A percentile compares a stretch with the other conserved stretches of the same genome.
phyloP scores from a whole-genome alignment of 2,329 filamentous ascomycete species.

The Teratosphaeria viscida region DNA sequence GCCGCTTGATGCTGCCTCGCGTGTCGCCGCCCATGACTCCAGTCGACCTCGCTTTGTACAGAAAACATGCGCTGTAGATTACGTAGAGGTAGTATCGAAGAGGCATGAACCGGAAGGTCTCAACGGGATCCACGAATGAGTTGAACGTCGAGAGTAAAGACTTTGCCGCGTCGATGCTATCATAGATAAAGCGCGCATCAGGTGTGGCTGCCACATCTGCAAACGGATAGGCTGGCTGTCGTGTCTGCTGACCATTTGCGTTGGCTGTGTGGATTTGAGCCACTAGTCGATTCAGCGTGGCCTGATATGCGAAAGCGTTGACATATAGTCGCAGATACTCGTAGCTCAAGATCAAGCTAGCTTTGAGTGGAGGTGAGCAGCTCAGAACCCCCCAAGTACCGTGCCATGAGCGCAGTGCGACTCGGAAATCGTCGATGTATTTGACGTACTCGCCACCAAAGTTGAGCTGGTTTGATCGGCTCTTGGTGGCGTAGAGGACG shows the following conservation, averaged over 20 bases:
- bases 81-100: constrained; percentile 52
- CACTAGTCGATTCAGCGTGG: constrained; percentile 22
- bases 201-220: constrained; percentile 45
- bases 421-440: constrained; percentile 26
- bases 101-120: constrained; percentile 53
- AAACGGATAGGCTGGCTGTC: constrained; percentile 16
- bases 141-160: constrained; percentile 51
- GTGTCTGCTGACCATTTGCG: constrained; percentile 13
- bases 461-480: constrained; percentile 23
- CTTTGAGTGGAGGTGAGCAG: constrained; percentile 46
- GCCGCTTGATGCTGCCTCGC: constrained; percentile 45
- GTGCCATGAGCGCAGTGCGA: constrained; percentile 23
- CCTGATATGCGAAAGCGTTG: constrained; percentile 52
- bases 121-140: constrained; percentile 48
- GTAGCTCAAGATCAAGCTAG: constrained; percentile 51
- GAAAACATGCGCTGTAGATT: constrained; percentile 54
- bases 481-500: constrained; percentile 25
- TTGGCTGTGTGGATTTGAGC: constrained; percentile 13
- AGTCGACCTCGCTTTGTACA: constrained; percentile 54
- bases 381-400: constrained; percentile 21
- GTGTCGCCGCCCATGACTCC: constrained; percentile 48
- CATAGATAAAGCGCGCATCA: constrained; percentile 57
- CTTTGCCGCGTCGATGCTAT: constrained; percentile 54
- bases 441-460: constrained; percentile 26
- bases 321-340: constrained; percentile 56